Evolutionary conservation across 257 asterid species (phyloP).

Genomic region (Solanum chilense): DNA sequence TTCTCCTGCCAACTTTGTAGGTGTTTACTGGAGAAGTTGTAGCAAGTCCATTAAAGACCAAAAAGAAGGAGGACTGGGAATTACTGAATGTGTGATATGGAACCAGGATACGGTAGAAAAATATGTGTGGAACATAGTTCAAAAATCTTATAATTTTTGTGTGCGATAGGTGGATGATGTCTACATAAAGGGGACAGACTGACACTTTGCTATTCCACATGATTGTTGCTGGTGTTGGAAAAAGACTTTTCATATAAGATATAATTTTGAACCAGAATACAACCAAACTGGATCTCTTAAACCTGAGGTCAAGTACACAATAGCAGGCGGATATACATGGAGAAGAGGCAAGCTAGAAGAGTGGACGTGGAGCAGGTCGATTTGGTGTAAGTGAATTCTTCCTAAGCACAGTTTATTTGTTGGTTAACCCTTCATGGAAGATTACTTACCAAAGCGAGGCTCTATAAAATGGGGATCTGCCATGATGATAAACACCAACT

Average conservation of each 20-base stretch:
- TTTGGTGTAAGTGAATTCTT: too few species aligned
- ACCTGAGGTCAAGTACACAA: too few species aligned
- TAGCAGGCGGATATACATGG: background rate
- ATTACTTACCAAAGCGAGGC: too few species aligned
- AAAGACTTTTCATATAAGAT: too few species aligned
- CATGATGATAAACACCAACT: too few species aligned
- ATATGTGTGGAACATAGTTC: background rate
- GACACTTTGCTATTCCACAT: background rate
- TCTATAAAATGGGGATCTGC: too few species aligned
- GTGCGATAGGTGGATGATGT: background rate
- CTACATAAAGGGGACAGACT: background rate
- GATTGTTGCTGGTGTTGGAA: background rate
- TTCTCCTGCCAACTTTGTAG: conserved; percentile 99
- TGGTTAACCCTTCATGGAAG: too few species aligned
- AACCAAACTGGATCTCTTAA: too few species aligned
- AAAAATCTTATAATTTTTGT: background rate
- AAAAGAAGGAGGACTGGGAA: too few species aligned
- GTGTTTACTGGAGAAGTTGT: conserved; percentile 92
- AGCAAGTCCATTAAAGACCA: conserved; percentile 59
- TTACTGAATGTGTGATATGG: too few species aligned
- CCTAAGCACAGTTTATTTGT: too few species aligned
- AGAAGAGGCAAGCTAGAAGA: background rate
- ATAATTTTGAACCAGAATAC: too few species aligned
- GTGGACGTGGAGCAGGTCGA: background rate
- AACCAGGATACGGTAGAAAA: background rate